Evolutionary conservation across 2,329 filamentous ascomycete species (phyloP).

Genomic region (Aspergillus udagawae): DNA sequence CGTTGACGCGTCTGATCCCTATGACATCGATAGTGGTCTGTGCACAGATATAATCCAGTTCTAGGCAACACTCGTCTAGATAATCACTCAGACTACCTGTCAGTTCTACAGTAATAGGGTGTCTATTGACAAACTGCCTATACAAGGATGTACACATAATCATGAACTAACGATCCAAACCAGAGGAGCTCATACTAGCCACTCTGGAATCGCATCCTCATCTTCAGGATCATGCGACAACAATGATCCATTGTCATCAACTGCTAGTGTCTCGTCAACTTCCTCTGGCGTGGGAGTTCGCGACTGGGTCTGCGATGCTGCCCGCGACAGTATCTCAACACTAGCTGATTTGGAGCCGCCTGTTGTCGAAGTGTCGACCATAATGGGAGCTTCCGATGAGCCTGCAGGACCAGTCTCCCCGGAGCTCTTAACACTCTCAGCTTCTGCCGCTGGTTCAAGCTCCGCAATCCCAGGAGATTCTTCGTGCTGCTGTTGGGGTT

Average conservation of each 20-base stretch:
- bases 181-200: conserved; percentile 46
- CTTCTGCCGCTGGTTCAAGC: not conserved
- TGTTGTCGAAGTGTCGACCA: conserved; percentile 22
- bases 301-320: conserved; percentile 13
- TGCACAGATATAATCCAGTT: not conserved
- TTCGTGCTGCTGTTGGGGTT: not conserved
- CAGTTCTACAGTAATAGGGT: not conserved
- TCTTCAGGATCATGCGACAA: conserved; percentile 62
- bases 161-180: not conserved
- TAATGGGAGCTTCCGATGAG: conserved; percentile 21
- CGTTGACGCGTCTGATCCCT: not conserved
- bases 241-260: conserved; percentile 48
- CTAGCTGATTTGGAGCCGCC: conserved; percentile 23
- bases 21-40: not conserved
- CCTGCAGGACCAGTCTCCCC: conserved; percentile 6
- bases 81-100: not conserved
- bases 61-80: not conserved
- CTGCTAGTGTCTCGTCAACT: conserved; percentile 23
- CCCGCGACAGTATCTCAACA: conserved; percentile 20
- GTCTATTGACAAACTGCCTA: not conserved
- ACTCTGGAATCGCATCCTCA: conserved; percentile 62
- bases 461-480: not conserved
- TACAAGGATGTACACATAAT: not conserved
- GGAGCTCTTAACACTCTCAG: not conserved
- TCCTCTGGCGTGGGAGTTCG: conserved; percentile 10